These are phyloP conservation scores for Aspergillus nidulans DNA, from an alignment of 495 filamentous ascomycete genomes.

Conservation along the genomic window DNA sequence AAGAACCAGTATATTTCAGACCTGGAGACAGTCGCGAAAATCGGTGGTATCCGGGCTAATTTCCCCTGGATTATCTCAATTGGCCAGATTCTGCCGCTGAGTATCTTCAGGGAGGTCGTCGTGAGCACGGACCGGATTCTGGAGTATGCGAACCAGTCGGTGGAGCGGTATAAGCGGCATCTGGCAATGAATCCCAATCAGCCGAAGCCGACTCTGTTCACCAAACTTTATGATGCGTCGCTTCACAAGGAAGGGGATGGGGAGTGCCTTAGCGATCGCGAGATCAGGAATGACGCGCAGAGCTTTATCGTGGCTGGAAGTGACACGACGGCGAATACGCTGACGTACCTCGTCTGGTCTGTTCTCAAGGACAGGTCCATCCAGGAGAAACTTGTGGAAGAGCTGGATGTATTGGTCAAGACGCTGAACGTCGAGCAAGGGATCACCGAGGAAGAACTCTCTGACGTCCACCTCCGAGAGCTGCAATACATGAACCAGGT, in stretches of 20 bases:
- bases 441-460: conserved; percentile 12
- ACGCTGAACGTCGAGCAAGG: background rate
- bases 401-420: background rate
- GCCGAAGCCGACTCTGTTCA: conserved; percentile 44
- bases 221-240: conserved; percentile 39
- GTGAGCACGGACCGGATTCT: conserved; percentile 11
- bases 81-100: conserved; percentile 7
- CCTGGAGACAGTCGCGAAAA: conserved; percentile 24
- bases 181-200: conserved; percentile 20
- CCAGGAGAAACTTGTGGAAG: background rate
- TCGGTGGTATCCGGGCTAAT: conserved; percentile 29
- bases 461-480: conserved; percentile 24
- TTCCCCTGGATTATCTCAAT: conserved; percentile 30
- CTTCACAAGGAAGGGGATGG: background rate
- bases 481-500: conserved; percentile 44
- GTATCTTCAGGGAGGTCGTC: conserved; percentile 4
- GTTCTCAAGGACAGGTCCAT: conserved; percentile 17
- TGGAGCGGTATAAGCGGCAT: conserved; percentile 35
- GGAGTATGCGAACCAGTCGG: conserved; percentile 33
- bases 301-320: conserved; percentile 48
- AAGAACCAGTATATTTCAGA: conserved; percentile 41
- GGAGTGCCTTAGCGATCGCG: conserved; percentile 30
- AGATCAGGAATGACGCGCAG: conserved; percentile 40
- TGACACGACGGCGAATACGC: conserved; percentile 37
- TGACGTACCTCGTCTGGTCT: conserved; percentile 36